Evolutionary conservation across 768 basidiomycete species (phyloP), one percentile per base, ranked within the genome.

Genomic region (Boletus rufocinnamomeus): DNA sequence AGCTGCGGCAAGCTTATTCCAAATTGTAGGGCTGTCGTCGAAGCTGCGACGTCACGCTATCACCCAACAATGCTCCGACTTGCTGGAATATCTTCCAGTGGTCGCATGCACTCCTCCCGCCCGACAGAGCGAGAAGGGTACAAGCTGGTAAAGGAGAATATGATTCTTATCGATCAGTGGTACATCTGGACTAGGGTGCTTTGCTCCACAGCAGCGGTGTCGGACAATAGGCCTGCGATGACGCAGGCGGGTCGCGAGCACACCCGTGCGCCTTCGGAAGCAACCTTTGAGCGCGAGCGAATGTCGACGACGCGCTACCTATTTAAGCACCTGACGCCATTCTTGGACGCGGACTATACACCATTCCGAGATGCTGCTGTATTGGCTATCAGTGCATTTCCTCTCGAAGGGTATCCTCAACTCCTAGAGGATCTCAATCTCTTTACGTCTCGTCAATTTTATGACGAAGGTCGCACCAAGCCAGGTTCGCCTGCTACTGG

Each of bases 361-460:
- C 77, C 83, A 11, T 95, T 95, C 72, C 85, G 93, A 52, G 91
- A 95, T 69, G 86, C 89, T 0, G 92, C 91, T 14, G 92, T 95
- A 11, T 76, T 91, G 38, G 92, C 93, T 57, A 89, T 98, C 68
- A 95, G 94, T 66, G 86, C 89, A 27, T 90, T 96, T 63, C 91
- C 91, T 6, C 79, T 85, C 13, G 81, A 76, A 62, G 85, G 84
- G 1, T 94, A 95, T 70, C 84, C 88, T 11, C 85, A 90, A 34
- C 79, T 97, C 23, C 76, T 95, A 19, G 93, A 95, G 63, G 91
- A 94, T 59, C 81, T 97, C 34, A 88, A 87, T 59, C 80, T 86
- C 6, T 84, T 96, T 50, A 84, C 90, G 2, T 85, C 87, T 35
- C 84, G 90, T 23, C 91, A 94, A 63, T 85, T 95, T 62, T 91